These are phyloP conservation scores for Glaciozyma antarctica DNA, from an alignment of 768 basidiomycete species.

Conservation along the genomic window DNA sequence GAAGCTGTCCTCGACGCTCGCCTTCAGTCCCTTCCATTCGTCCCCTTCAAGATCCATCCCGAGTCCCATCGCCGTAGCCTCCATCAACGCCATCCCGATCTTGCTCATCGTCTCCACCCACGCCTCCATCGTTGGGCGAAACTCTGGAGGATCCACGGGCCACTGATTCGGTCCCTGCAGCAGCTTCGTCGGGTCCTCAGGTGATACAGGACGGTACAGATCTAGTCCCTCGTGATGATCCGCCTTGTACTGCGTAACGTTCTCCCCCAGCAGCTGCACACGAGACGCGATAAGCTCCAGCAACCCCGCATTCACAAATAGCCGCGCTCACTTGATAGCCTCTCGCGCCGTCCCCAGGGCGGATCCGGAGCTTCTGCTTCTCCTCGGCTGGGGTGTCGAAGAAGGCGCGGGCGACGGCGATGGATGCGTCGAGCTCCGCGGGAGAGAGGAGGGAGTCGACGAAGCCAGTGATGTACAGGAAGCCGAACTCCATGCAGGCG, in stretches of 20 bases:
- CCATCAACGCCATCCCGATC: slow-evolving; percentile 72
- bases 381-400: slow-evolving; percentile 63
- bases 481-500: slow-evolving; percentile 51
- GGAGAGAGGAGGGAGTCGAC: slow-evolving; percentile 53
- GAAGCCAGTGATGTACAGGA: slow-evolving; percentile 72
- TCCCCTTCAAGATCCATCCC: slow-evolving; percentile 65
- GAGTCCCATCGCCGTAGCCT: slow-evolving; percentile 79
- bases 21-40: slow-evolving; percentile 47
- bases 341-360: slow-evolving; percentile 61
- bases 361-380: slow-evolving; percentile 64
- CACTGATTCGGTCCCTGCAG: slow-evolving; percentile 84
- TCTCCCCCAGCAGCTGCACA: background rate
- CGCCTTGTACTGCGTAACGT: slow-evolving; percentile 59
- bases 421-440: slow-evolving; percentile 57
- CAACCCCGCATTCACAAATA: background rate
- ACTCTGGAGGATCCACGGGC: slow-evolving; percentile 52
- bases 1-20: slow-evolving; percentile 70
- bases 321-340: slow-evolving; percentile 61
- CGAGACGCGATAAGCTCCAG: background rate
- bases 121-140: slow-evolving; percentile 55
- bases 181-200: slow-evolving; percentile 1
- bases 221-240: slow-evolving; percentile 26
- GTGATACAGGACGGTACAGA: slow-evolving; percentile 51
- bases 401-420: slow-evolving; percentile 59
- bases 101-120: slow-evolving; percentile 77